Conservation (phyloP, 2,329 filamentous ascomycete species). For the Fusarium pseudocircinatum region DNA sequence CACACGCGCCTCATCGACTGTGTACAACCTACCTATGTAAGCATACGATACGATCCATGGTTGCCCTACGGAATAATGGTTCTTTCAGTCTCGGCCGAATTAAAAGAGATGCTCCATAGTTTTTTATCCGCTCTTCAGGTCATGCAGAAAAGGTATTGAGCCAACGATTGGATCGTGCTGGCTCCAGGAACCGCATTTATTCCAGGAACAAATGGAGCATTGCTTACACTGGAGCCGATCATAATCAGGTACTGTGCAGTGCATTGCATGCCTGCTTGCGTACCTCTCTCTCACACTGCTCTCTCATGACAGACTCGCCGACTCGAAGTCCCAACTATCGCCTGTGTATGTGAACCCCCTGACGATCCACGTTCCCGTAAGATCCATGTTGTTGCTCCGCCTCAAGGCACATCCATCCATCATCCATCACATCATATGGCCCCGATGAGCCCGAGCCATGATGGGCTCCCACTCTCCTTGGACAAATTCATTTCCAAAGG, state of each 20-base stretch:
- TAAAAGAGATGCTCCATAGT: slow-evolving; percentile 17
- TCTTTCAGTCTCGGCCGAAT: slow-evolving; percentile 18
- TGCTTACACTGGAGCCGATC: slow-evolving; percentile 13
- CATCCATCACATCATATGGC: background rate
- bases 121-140: slow-evolving; percentile 20
- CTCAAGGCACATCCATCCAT: background rate
- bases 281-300: background rate
- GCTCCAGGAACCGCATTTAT: slow-evolving; percentile 9
- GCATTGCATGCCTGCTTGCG: slow-evolving; percentile 3
- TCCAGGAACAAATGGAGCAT: slow-evolving; percentile 5
- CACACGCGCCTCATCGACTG: background rate
- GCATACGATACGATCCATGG: background rate
- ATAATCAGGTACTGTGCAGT: slow-evolving; percentile 18
- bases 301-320: background rate
- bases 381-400: slow-evolving; percentile 9
- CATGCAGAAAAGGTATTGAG: slow-evolving; percentile 27
- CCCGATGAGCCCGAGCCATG: background rate
- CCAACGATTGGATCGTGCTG: slow-evolving; percentile 18
- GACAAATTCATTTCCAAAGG: slow-evolving; percentile 28
- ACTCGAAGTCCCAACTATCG: background rate
- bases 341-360: background rate
- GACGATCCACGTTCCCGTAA: slow-evolving; percentile 3
- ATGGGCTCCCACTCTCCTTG: slow-evolving; percentile 12
- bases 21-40: background rate
- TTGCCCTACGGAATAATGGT: background rate